Percentiles rank a stretch among this genome's conserved stretches.
These are phyloP conservation scores for Metarhizium brunneum DNA, from an alignment of 2,329 filamentous ascomycete species.

Conservation along the genomic window DNA sequence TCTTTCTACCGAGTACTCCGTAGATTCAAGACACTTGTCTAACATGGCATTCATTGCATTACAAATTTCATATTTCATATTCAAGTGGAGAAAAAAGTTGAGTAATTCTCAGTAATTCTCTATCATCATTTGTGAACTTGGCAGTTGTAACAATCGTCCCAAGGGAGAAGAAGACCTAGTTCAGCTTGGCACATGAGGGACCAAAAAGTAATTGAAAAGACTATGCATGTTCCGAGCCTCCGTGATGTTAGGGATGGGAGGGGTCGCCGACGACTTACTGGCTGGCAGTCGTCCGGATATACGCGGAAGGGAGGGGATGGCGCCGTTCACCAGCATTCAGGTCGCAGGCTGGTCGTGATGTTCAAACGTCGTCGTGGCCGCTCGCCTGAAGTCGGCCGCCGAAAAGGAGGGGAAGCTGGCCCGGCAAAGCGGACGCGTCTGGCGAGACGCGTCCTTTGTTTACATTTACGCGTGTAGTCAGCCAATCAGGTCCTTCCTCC, in stretches of 20 bases:
- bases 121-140: neutral
- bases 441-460: conserved; percentile 7
- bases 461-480: conserved; percentile 1
- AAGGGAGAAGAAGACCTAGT: neutral
- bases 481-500: conserved; percentile 1
- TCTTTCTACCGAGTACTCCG: too few species aligned
- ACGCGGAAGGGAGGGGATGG: neutral
- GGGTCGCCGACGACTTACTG: neutral
- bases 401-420: neutral
- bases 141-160: neutral
- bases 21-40: neutral
- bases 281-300: neutral
- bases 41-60: neutral
- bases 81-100: neutral
- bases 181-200: neutral
- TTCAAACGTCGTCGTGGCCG: neutral
- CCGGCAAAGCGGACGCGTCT: neutral
- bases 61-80: neutral
- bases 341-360: neutral
- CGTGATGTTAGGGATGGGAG: conserved; percentile 1
- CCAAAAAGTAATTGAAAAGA: neutral
- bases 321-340: neutral
- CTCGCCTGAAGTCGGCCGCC: neutral
- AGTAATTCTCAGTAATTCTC: neutral
- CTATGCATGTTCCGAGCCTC: neutral